These are phyloP conservation scores for Alternaria novae-zelandiae DNA, from an alignment of 2,329 filamentous ascomycete species.

Conservation along the genomic window DNA sequence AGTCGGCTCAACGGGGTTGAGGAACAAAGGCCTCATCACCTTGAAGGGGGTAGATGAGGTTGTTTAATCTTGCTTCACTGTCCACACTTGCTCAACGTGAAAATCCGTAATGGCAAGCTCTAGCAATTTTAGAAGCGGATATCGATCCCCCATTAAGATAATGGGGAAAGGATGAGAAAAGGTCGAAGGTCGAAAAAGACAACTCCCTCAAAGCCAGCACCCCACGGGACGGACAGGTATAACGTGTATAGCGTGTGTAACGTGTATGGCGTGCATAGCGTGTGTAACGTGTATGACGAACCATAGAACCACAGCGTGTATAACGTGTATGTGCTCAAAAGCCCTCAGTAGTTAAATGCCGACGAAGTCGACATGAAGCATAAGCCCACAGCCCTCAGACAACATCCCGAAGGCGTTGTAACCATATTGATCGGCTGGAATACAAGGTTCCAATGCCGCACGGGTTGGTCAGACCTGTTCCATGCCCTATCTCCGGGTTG, in stretches of 20 bases:
- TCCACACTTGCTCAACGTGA: conserved; percentile 51
- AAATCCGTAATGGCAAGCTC: conserved; percentile 48
- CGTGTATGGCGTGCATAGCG: neutral
- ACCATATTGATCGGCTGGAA: neutral
- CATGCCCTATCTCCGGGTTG: conserved; percentile 3
- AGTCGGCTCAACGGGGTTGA: conserved; percentile 28
- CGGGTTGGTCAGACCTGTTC: conserved; percentile 24
- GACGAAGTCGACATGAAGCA: conserved; percentile 1
- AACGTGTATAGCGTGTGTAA: neutral
- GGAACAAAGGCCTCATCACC: conserved; percentile 37
- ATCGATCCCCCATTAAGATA: neutral
- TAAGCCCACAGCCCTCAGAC: neutral
- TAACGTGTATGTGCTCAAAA: conserved; percentile 6
- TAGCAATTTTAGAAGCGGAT: conserved; percentile 50
- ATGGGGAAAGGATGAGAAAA: conserved; percentile 1
- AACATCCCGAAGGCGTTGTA: conserved; percentile 7
- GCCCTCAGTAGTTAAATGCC: conserved; percentile 7
- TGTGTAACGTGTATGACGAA: neutral
- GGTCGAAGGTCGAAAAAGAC: neutral
- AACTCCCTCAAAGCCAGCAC: neutral
- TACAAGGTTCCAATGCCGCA: neutral
- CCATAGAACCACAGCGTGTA: neutral
- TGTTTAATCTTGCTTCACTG: conserved; percentile 49
- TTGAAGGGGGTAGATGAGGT: conserved; percentile 32
- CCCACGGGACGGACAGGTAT: conserved; percentile 5